A percentile compares a stretch with the other conserved stretches of the same genome.
Conservation (phyloP, 2,329 filamentous ascomycete species). For the Ophiocordyceps camponoti-saundersi region DNA sequence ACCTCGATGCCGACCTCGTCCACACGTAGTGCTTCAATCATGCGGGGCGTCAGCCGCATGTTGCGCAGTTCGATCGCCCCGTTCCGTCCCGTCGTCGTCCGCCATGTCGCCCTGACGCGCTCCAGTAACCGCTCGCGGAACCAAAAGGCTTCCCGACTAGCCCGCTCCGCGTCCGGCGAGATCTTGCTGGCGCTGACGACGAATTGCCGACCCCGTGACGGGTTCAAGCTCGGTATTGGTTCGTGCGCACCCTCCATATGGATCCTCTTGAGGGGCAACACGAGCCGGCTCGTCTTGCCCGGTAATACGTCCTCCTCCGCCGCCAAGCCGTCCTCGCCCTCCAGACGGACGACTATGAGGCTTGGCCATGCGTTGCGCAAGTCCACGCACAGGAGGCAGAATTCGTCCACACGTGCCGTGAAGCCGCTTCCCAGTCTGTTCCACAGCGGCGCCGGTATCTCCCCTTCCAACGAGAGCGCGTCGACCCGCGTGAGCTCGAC, state of each 20-base stretch:
- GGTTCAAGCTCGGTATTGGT: conserved; percentile 64
- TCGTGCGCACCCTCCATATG: conserved; percentile 63
- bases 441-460: conserved; percentile 48
- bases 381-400: conserved; percentile 69
- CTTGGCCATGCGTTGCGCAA: conserved; percentile 82
- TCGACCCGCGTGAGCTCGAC: conserved; percentile 71
- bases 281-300: conserved; percentile 54
- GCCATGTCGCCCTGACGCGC: conserved; percentile 55
- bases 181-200: conserved; percentile 70
- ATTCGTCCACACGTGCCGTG: conserved; percentile 34
- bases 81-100: conserved; percentile 32
- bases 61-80: conserved; percentile 63
- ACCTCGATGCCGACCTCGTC: conserved; percentile 61
- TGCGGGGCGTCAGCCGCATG: conserved; percentile 55
- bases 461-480: conserved; percentile 52
- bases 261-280: conserved; percentile 59
- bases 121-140: conserved; percentile 70
- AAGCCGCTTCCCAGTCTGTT: conserved; percentile 19
- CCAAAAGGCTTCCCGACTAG: conserved; percentile 75
- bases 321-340: conserved; percentile 29
- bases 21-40: conserved; percentile 70
- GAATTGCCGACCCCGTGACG: conserved; percentile 75
- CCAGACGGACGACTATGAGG: conserved; percentile 50
- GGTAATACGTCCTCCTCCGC: conserved; percentile 43
- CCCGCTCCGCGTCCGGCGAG: conserved; percentile 62